Evolutionary conservation across 2,329 filamentous ascomycete genomes (phyloP).

Genomic region (Camillea tinctor): DNA sequence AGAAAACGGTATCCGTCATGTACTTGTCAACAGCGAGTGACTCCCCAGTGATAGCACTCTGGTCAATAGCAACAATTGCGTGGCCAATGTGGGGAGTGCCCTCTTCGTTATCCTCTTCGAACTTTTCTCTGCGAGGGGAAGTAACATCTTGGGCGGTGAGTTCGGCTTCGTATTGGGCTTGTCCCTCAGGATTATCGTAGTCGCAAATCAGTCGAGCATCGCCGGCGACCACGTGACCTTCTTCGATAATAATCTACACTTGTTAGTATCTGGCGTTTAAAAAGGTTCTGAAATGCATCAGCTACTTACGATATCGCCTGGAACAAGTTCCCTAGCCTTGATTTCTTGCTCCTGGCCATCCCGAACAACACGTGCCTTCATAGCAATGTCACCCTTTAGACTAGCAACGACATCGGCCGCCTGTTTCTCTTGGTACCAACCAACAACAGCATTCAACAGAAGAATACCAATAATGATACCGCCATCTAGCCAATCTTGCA

Average conservation of each 20-base stretch:
- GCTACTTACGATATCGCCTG: conserved; percentile 64
- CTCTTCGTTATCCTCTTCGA: conserved; percentile 59
- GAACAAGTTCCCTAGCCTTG: conserved; percentile 68
- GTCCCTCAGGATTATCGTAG: conserved; percentile 65
- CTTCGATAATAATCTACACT: conserved; percentile 62
- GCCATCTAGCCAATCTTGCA: conserved; percentile 71
- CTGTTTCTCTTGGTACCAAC: conserved; percentile 78
- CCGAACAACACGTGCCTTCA: conserved; percentile 67
- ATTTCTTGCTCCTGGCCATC: conserved; percentile 65
- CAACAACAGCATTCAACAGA: conserved; percentile 68
- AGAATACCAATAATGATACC: conserved; percentile 75
- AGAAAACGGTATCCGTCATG: conserved; percentile 70
- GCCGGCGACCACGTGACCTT: conserved; percentile 65
- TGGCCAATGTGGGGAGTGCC: conserved; percentile 58
- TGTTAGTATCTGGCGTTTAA: conserved; percentile 2
- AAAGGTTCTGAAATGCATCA: not conserved
- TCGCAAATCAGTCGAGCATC: conserved; percentile 70
- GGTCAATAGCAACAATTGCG: conserved; percentile 66
- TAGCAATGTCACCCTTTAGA: conserved; percentile 73
- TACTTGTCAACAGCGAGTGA: conserved; percentile 71
- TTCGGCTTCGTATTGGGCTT: conserved; percentile 65
- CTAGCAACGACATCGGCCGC: conserved; percentile 70
- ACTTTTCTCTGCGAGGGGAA: conserved; percentile 56
- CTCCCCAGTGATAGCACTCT: conserved; percentile 74
- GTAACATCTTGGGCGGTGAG: conserved; percentile 53